Conservation (phyloP, 805 yeast species). For the Saturnispora ahearnii region DNA sequence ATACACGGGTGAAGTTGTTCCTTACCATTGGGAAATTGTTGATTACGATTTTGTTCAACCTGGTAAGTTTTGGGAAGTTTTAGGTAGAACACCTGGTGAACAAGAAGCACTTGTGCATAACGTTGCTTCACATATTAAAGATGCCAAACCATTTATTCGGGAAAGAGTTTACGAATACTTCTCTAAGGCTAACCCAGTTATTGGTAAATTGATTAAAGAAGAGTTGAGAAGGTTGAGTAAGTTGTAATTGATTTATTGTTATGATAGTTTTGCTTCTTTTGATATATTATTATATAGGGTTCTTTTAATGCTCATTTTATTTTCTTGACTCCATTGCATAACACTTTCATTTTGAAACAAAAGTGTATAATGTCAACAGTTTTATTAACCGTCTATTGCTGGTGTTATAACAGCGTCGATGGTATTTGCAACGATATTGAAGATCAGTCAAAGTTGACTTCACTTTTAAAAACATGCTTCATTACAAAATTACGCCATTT, state of each 20-base stretch:
- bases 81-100: constrained; percentile 71
- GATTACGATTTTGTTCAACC: constrained; percentile 75
- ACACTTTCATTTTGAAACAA: neutral
- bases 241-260: constrained; percentile 1
- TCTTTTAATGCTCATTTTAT: neutral
- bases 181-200: constrained; percentile 55
- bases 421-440: neutral
- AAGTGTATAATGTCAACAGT: neutral
- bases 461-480: neutral
- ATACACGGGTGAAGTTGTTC: constrained; percentile 35
- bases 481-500: neutral
- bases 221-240: constrained; percentile 30
- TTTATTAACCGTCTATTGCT: neutral
- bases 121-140: constrained; percentile 61
- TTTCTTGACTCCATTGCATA: neutral
- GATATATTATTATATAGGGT: neutral
- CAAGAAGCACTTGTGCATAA: constrained; percentile 79
- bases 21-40: constrained; percentile 75
- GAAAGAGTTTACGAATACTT: constrained; percentile 73
- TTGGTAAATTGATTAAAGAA: constrained; percentile 59
- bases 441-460: neutral
- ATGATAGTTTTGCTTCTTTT: neutral
- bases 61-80: constrained; percentile 64
- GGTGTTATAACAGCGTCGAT: neutral
- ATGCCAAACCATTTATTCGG: constrained; percentile 68